Evolutionary conservation across 768 basidiomycete species (phyloP), one percentile per base, ranked within the genome.

Genomic region (Rossbeevera mucosa): DNA sequence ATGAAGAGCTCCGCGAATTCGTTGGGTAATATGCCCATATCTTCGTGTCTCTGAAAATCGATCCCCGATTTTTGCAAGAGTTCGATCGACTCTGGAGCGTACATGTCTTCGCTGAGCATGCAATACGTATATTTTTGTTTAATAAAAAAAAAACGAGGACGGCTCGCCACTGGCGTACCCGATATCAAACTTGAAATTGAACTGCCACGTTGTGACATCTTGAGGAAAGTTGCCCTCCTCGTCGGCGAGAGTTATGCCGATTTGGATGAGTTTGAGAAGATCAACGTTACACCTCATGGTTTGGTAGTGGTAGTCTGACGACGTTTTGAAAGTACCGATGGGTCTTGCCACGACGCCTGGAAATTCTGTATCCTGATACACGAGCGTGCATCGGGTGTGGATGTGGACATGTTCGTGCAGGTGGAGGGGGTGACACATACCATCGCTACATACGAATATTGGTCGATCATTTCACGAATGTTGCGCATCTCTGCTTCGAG

Each of bases 221-320:
- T 84, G 84, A 11, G 94, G 92, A 52, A 86, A 84, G 64, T 94
- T 87, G 5, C 96, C 96, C 28, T 96, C 83, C 67, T 94, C 93
- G 69, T 98, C 93, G 36, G 91, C 87, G 25, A 99, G 76, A 6
- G 96, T 96, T 58, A 99, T 80, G 5, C 96, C 96, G 55, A 98
- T 84, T 74, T 99, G 96, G 47, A 99, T 97, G 72, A 98, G 90
- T 75, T 92, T 93, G 59, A 99, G 80, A 45, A 98, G 76, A 78
- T 99, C 96, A 63, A 98, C 96, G 71, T 99, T 99, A 75, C 94
- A 96, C 55, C 96, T 86, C 89, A 99, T 95, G 2, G 96, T 99
- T 71, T 99, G 96, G 71, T 97, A 99, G 72, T 98, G 95, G 66
- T 97, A 98, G 72, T 99, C 96, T 20, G 93, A 93, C 11, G 93